Evolutionary conservation across 179 eudicot species (phyloP).

Genomic region (Monotropa hypopitys): DNA sequence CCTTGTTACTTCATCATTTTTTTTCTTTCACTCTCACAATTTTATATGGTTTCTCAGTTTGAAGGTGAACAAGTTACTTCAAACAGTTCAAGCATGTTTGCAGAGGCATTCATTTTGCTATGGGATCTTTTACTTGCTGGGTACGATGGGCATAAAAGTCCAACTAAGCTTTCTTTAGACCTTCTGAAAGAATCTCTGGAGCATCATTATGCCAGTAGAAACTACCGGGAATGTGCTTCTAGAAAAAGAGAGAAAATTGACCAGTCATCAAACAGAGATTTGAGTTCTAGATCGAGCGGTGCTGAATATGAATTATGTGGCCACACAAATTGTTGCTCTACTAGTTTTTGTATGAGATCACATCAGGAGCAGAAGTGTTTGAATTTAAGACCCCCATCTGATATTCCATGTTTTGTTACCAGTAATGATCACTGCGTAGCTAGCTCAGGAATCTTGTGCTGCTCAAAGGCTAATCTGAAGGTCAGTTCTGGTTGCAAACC

Average conservation of each 20-base stretch:
- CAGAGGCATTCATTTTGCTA: slow-evolving; percentile 61
- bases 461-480: slow-evolving; percentile 16
- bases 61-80: slow-evolving; percentile 32
- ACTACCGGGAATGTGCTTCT: slow-evolving; percentile 14
- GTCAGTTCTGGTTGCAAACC: slow-evolving; percentile 14
- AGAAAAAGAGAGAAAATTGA: slow-evolving; percentile 51
- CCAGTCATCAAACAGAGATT: slow-evolving; percentile 9
- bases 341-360: slow-evolving; percentile 18
- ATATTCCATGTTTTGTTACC: slow-evolving; percentile 37
- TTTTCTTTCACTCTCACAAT: not conserved
- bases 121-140: slow-evolving; percentile 48
- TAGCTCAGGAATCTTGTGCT: slow-evolving; percentile 25
- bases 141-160: slow-evolving; percentile 16
- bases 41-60: slow-evolving; percentile 28
- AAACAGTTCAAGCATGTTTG: slow-evolving; percentile 39
- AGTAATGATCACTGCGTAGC: slow-evolving; percentile 12
- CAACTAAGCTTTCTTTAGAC: slow-evolving; percentile 9
- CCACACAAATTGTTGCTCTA: slow-evolving; percentile 8
- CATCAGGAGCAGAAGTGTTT: slow-evolving; percentile 15
- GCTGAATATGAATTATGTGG: slow-evolving; percentile 16
- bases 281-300: slow-evolving; percentile 6
- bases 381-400: slow-evolving; percentile 19
- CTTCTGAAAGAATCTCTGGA: slow-evolving; percentile 16
- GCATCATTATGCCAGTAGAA: slow-evolving; percentile 4
- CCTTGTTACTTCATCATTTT: not conserved